Base-by-base conservation (phyloP, 331 rosid genomes). In the Quercus lobata region DNA sequence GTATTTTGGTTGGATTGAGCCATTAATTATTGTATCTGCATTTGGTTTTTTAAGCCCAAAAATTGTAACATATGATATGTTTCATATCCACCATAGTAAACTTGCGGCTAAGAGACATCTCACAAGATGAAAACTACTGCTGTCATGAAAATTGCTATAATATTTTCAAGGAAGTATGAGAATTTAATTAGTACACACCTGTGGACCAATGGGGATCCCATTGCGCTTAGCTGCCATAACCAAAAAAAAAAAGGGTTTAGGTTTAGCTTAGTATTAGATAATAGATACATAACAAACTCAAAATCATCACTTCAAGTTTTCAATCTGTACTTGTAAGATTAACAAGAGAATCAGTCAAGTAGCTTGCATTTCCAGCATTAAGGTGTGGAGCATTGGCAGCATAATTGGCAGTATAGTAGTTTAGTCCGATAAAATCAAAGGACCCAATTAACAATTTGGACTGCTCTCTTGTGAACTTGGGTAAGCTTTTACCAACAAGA, bases 161-260 rank as follows among this genome's bases (percentile, higher is more conserved):
- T 6, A 2, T 3, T 2, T 11, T 19, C 8, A 6, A 37, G 44
- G 44, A 35, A 35, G 32, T 46, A 7, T 3, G 24, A 41, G 52
- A 41, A 7, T 44, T 44, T 19, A 37, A 21, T 54, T 82, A 7
- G 7, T 5, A 24, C 60, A 37, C 25, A 86, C 93, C 74, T 15
- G 17, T 49, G 84, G 88, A 14, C 95, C 95, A 77, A 93, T 89
- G 5, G 90, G 92, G 44, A 66, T 27, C 6, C 96, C 93, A 0
- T 91, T 79, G 3, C 78, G 91, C 71, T 62, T 75, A 25, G 57
- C 92, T 89, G 72, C 29, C 60, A 80, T 22, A 41, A 80, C 7
- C 63, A 12, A 75, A 25, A 76, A 73, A 54, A 82, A 61, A 5
- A 1, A 71, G 0, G 7, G 53, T 46, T 8, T 57, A 6, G 27